Conservation (phyloP, 257 asterid species). For the Petunia secreta region DNA sequence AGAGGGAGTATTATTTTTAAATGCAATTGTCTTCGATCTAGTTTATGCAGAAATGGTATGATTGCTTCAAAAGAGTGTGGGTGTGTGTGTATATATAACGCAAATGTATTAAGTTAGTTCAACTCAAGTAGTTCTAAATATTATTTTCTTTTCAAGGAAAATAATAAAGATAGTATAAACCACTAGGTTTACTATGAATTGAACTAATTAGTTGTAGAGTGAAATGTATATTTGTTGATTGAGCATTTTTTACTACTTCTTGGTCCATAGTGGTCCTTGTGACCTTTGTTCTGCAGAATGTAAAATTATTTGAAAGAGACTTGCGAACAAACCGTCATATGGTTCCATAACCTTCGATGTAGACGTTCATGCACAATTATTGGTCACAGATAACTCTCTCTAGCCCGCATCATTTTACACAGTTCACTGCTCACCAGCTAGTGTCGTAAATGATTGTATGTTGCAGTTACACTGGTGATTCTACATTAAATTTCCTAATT, state of each 20-base stretch:
- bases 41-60: neutral
- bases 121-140: too few relatives aligned
- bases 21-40: too few relatives aligned
- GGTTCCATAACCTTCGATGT: conserved; percentile 26
- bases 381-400: neutral
- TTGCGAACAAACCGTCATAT: conserved; percentile 18
- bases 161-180: neutral
- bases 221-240: neutral
- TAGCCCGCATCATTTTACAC: neutral
- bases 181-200: neutral
- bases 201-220: neutral
- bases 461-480: neutral
- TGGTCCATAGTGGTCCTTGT: conserved; percentile 14
- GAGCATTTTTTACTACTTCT: neutral
- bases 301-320: conserved; percentile 35
- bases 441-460: neutral
- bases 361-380: conserved; percentile 9
- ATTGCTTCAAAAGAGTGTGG: neutral
- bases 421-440: neutral
- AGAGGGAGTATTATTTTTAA: too few relatives aligned
- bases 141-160: too few relatives aligned
- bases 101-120: too few relatives aligned
- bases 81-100: too few relatives aligned
- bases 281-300: neutral
- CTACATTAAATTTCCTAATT: neutral